Percentiles rank a stretch among this genome's conserved stretches.
Evolutionary conservation across 768 basidiomycete species (phyloP).

Genomic region (Pisolithus albus): DNA sequence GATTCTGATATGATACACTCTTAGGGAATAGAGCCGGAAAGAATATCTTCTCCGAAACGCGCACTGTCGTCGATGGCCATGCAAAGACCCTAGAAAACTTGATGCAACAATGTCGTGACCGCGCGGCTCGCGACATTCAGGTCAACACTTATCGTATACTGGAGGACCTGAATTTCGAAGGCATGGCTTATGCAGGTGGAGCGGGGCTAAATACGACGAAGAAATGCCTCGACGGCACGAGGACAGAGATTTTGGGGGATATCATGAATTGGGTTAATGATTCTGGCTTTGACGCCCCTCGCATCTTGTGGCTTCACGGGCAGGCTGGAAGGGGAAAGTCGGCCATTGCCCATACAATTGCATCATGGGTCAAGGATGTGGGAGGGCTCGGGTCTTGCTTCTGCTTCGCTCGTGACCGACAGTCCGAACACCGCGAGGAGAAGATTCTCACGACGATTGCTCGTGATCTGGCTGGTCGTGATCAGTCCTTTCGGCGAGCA

Average conservation of each 20-base stretch:
- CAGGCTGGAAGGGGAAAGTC: not conserved
- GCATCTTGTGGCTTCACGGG: not conserved
- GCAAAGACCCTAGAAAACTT: not conserved
- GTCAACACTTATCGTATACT: not conserved
- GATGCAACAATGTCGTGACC: not conserved
- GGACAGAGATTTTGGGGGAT: conserved; percentile 5
- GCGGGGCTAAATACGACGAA: not conserved
- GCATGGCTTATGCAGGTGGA: not conserved
- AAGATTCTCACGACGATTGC: conserved; percentile 1
- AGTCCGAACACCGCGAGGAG: not conserved
- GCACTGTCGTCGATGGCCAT: not conserved
- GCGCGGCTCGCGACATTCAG: not conserved
- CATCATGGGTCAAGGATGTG: conserved; percentile 1
- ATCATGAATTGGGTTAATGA: conserved; percentile 10
- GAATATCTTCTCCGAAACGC: not conserved
- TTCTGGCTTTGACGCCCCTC: not conserved
- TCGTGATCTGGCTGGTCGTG: conserved; percentile 14
- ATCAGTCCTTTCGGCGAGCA: not conserved
- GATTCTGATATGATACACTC: too few relatives aligned
- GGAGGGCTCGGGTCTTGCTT: conserved; percentile 11
- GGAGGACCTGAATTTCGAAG: not conserved
- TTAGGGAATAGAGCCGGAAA: not conserved
- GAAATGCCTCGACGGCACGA: conserved; percentile 12
- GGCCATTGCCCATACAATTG: conserved; percentile 4
- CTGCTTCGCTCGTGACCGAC: conserved; percentile 7